Percentiles rank a stretch among this genome's conserved stretches.
Evolutionary conservation across 2,329 filamentous ascomycete genomes (phyloP).

Genomic region (Arachnomyces sp.): DNA sequence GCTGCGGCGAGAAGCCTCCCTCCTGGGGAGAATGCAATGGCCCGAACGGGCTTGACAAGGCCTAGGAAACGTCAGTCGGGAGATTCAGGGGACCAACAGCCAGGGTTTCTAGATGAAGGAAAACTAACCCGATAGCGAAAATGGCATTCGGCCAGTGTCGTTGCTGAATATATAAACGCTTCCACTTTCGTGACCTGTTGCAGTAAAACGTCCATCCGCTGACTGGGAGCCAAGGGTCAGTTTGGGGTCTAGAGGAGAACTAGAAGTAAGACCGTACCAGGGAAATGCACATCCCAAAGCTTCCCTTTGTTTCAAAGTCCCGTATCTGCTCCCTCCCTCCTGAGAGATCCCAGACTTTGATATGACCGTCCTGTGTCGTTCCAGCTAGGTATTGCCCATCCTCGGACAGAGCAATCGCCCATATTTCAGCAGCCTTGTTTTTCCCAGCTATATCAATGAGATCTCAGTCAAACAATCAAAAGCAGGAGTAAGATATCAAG

Average conservation of each 20-base stretch:
- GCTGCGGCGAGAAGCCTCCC: constrained; percentile 79
- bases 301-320: constrained; percentile 85
- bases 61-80: constrained; percentile 44
- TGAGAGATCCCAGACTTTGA: constrained; percentile 76
- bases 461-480: neutral
- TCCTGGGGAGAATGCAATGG: constrained; percentile 79
- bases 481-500: neutral
- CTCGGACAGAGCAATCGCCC: constrained; percentile 78
- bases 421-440: constrained; percentile 62
- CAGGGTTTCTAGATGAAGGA: neutral
- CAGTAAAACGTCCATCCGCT: constrained; percentile 72
- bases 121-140: constrained; percentile 68
- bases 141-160: constrained; percentile 71
- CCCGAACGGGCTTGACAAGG: constrained; percentile 75
- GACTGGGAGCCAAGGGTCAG: constrained; percentile 37
- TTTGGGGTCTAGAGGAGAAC: neutral
- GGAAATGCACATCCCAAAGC: constrained; percentile 83
- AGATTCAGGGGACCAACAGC: neutral
- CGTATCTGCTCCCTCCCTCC: constrained; percentile 55
- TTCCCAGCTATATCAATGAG: neutral
- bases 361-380: constrained; percentile 76
- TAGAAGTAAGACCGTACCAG: constrained; percentile 42
- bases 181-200: constrained; percentile 87
- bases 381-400: constrained; percentile 79
- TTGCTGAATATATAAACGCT: constrained; percentile 94